A percentile compares a stretch with the other conserved stretches of the same genome.
phyloP scores from a whole-genome alignment of 1,139 yeast species.

The Hyphopichia burtonii region DNA sequence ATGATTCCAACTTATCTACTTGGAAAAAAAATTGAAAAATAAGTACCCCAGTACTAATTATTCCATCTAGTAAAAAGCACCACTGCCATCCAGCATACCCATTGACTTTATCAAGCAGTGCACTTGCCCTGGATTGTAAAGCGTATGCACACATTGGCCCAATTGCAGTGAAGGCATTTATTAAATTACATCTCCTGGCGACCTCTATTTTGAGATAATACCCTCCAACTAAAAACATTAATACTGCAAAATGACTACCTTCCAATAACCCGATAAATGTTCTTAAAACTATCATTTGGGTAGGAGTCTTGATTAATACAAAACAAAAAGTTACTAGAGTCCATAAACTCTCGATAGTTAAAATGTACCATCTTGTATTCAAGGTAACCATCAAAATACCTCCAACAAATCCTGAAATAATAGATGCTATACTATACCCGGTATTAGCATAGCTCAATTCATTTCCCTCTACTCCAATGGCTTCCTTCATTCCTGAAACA shows the following conservation, averaged over 20 bases:
- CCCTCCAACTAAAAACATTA: conserved; percentile 26
- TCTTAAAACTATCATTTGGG: conserved; percentile 20
- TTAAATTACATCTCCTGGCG: conserved; percentile 24
- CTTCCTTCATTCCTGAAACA: conserved; percentile 26
- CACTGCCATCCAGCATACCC: conserved; percentile 28
- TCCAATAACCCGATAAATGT: conserved; percentile 25
- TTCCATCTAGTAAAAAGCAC: conserved; percentile 30
- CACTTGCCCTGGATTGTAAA: conserved; percentile 22
- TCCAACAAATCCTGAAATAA: conserved; percentile 10
- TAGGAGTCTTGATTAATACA: conserved; percentile 20
- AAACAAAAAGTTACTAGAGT: conserved; percentile 21
- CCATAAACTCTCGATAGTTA: conserved; percentile 22
- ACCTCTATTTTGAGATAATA: conserved; percentile 22
- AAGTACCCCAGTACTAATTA: conserved; percentile 13
- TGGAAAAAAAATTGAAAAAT: conserved; percentile 4
- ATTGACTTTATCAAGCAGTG: conserved; percentile 13
- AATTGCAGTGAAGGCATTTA: conserved; percentile 25
- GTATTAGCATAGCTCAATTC: conserved; percentile 28
- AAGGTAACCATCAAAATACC: conserved; percentile 23
- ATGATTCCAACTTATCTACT: conserved; percentile 2
- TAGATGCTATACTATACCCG: conserved; percentile 20
- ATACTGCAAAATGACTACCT: conserved; percentile 26
- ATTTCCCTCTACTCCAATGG: conserved; percentile 26
- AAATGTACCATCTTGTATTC: conserved; percentile 11
- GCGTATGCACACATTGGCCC: conserved; percentile 24